phyloP scores from a whole-genome alignment of 306 rosid genomes.

The Malus fusca region DNA sequence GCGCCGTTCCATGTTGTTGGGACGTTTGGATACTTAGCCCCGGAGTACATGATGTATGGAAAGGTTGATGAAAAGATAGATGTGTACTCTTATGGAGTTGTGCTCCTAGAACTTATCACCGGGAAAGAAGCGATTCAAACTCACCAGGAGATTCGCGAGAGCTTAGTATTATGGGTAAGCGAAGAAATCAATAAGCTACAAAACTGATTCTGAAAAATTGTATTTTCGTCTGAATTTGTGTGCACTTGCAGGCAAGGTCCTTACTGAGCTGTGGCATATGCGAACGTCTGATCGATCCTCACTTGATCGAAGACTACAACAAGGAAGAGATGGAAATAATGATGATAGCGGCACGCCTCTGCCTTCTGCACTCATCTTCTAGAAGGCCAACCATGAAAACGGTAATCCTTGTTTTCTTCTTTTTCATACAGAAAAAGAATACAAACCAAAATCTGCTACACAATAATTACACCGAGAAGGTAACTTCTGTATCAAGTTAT shows the following conservation, averaged over 20 bases:
- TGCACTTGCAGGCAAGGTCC: slow-evolving; percentile 38
- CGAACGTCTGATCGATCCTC: slow-evolving; percentile 34
- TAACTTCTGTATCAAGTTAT: not conserved
- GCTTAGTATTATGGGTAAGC: slow-evolving; percentile 43
- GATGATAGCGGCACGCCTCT: slow-evolving; percentile 42
- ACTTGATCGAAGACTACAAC: slow-evolving; percentile 25
- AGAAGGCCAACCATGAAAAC: slow-evolving; percentile 39
- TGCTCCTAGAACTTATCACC: slow-evolving; percentile 44
- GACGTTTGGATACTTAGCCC: slow-evolving; percentile 40
- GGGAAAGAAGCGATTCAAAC: slow-evolving; percentile 43
- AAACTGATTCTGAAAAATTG: not conserved
- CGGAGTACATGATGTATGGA: slow-evolving; percentile 42
- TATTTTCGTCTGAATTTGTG: not conserved
- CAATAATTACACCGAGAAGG: no score
- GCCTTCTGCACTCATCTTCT: slow-evolving; percentile 38
- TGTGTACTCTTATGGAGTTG: slow-evolving; percentile 45
- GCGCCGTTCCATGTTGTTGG: slow-evolving; percentile 24
- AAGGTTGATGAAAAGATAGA: slow-evolving; percentile 43
- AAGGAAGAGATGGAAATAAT: slow-evolving; percentile 36
- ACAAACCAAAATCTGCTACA: not conserved
- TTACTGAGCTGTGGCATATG: slow-evolving; percentile 26
- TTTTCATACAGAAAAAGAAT: not conserved
- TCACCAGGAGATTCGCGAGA: slow-evolving; percentile 20
- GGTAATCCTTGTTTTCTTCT: slow-evolving; percentile 1
- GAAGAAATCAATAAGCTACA: not conserved